Conservation (phyloP, 75 land plant genomes). For the Isoetes taiwanensis region DNA sequence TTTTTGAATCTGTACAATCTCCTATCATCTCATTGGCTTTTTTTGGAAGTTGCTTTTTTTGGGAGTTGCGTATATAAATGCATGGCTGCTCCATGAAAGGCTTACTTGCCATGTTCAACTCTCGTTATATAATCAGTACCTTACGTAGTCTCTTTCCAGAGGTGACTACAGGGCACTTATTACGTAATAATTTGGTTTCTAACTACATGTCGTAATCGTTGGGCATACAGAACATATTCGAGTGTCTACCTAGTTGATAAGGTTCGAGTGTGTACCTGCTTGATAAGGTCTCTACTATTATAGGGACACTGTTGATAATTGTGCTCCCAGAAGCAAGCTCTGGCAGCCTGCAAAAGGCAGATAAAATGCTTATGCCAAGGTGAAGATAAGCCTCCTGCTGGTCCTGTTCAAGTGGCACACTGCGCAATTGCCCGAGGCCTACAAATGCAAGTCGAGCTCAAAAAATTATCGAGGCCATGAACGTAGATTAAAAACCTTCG, state of each 20-base stretch:
- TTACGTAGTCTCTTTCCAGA: too few species aligned
- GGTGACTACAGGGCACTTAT: too few species aligned
- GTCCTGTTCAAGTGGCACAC: conserved; percentile 5
- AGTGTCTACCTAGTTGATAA: not conserved
- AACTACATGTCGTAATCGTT: conserved; percentile 1
- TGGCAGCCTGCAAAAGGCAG: conserved; percentile 74
- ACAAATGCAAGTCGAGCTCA: not conserved
- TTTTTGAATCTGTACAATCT: too few species aligned
- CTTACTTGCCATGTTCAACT: not conserved
- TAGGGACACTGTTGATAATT: conserved; percentile 48
- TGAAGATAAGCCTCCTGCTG: conserved; percentile 58
- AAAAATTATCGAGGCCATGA: not conserved
- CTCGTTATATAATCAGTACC: too few species aligned
- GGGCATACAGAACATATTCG: conserved; percentile 3
- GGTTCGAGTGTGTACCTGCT: conserved; percentile 24
- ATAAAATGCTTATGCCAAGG: conserved; percentile 57
- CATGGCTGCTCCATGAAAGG: too few species aligned
- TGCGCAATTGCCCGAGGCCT: conserved; percentile 1
- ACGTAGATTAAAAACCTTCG: not conserved
- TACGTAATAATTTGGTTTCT: not conserved
- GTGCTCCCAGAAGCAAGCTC: conserved; percentile 68
- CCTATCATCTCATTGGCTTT: too few species aligned
- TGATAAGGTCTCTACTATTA: conserved; percentile 41
- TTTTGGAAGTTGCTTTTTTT: too few species aligned
- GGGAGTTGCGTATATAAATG: too few species aligned